Base-by-base conservation (phyloP, 2,329 filamentous ascomycete genomes). In the Colletotrichum higginsianum region DNA sequence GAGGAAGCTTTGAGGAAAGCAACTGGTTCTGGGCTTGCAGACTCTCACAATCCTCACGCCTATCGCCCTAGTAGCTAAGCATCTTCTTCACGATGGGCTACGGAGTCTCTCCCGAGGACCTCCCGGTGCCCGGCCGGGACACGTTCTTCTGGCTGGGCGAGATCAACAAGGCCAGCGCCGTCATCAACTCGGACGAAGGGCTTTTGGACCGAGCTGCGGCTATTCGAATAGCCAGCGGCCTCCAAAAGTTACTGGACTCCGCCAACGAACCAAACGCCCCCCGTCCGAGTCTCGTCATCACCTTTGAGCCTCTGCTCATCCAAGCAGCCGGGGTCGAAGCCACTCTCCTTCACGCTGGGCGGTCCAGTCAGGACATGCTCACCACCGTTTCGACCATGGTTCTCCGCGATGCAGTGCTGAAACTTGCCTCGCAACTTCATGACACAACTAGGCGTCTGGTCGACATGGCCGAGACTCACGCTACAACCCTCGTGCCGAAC, bases 281-380 rank as follows among this genome's bases (percentile, higher is more conserved):
- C 13, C 66, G 69, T 2, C 69, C 69, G 3, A 50, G 46, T 23
- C 66, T 68, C n/a, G 69, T 72, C 40, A 72, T 72, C 3, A 72
- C 69, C 6, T 72, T 72, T 4, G 69, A 72, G 47, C 69, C 69
- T 16, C 53, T 72, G 6, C 49, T 72, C 7, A 70, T 72, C 26
- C 23, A 72, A 55, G 47, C 53, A 11, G 66, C 69, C 2, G 66
- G 69, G 1, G 60, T 72, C 3, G 66, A 72, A 23, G 69, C 66
- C 30, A 72, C 69, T 0, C 66, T 72, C 4, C 69, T 72, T 1
- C 69, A 72, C 42, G 69, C 69, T n/a, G 69, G 69, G 7, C 66
- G 69, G 3, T 72, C 69, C 1, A 72, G 69, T n/a, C 69, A 72
- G 6, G 69, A 72, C 9, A 72, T 72, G 69, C 65, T 72, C 21